Percentiles rank a stretch among this genome's conserved stretches.
These are phyloP conservation scores for Termitomyces sp. DNA, from an alignment of 768 basidiomycete species.

Conservation along the genomic window DNA sequence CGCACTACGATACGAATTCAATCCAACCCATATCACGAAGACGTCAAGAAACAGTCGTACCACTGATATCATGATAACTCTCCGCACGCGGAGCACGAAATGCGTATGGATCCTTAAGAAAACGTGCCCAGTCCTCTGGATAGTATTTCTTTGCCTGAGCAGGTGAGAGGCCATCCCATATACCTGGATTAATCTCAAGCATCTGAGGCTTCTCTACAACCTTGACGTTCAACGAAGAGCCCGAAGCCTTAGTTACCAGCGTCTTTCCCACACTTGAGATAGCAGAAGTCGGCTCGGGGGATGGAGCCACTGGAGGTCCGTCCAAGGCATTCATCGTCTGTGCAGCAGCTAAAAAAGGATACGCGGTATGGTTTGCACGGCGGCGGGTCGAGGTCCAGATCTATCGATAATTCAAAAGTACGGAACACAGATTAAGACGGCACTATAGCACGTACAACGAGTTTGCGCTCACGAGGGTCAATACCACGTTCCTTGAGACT, in stretches of 20 bases:
- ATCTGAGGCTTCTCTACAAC: constrained; percentile 95
- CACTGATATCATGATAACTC: constrained; percentile 93
- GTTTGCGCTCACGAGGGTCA: constrained; percentile 50
- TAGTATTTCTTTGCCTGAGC: constrained; percentile 87
- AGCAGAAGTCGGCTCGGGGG: constrained; percentile 6
- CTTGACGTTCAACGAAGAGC: constrained; percentile 49
- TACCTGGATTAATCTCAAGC: constrained; percentile 96
- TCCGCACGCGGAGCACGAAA: constrained; percentile 92
- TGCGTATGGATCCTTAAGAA: constrained; percentile 88
- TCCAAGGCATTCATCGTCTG: constrained; percentile 13
- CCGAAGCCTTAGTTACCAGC: constrained; percentile 5
- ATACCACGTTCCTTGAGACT: constrained; percentile 67
- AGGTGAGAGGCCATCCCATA: constrained; percentile 94
- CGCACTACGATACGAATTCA: constrained; percentile 53
- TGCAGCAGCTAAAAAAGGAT: constrained; percentile 71
- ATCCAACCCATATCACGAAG: neutral
- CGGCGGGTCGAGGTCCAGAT: constrained; percentile 97
- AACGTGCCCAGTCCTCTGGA: constrained; percentile 91
- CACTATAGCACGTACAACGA: constrained; percentile 47
- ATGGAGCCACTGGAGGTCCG: constrained; percentile 5
- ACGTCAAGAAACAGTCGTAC: constrained; percentile 31
- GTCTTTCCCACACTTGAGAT: constrained; percentile 4
- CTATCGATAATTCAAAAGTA: constrained; percentile 31
- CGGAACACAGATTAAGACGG: neutral
- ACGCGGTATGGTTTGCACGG: constrained; percentile 91